Base-by-base conservation (phyloP, 352 stramenopile genomes). In the Blastocystis sp. region DNA sequence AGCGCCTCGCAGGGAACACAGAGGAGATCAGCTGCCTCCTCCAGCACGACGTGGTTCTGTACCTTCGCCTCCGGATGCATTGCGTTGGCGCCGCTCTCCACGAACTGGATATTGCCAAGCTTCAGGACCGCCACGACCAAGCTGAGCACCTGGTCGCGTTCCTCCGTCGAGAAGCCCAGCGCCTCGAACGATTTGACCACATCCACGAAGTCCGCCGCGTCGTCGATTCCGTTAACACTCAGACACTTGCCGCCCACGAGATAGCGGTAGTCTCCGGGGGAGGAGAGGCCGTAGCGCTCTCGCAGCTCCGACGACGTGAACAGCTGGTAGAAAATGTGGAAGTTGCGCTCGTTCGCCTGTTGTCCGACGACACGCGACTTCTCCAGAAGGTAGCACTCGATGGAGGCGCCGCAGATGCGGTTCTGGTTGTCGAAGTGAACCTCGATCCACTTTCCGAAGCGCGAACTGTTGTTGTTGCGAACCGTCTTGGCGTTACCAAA, bases 361-460 rank as follows among this genome's bases (percentile, higher is more conserved):
- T 94, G 92, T 63, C 90, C 91, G n/a, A 91, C 90, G 11, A 97
- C 88, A 11, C 93, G 91, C 34, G 93, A 90, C 87, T 95, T 95
- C 73, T 97, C 93, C 40, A 97, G 89, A 76, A 97, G 76, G 87
- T 96, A 96, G 84, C 92, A 96, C 79, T 93, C 91, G 76, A 97
- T 95, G 0, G 88, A 90, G 6, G 92, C 92, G 24, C 92, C 93
- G 40, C 92, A 90, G 4, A 96, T 88, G 36, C 84, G 87, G 29
- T 91, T 90, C 32, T 89, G 84, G 27, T 56, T 53, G 46, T 90
- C 92, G 87, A 98, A 97, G 84, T 95, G 90, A 86, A 98, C 93
- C 88, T 98, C 94, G 89, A 97, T 98, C 73, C 96, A 98, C 88
- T 97, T 97, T 67, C 95, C 95, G 87, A 98, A 98, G 9, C 95